Evolutionary conservation across 1,284 basidiomycete species (phyloP).

Genomic region (Stygiomarasmius scandens): DNA sequence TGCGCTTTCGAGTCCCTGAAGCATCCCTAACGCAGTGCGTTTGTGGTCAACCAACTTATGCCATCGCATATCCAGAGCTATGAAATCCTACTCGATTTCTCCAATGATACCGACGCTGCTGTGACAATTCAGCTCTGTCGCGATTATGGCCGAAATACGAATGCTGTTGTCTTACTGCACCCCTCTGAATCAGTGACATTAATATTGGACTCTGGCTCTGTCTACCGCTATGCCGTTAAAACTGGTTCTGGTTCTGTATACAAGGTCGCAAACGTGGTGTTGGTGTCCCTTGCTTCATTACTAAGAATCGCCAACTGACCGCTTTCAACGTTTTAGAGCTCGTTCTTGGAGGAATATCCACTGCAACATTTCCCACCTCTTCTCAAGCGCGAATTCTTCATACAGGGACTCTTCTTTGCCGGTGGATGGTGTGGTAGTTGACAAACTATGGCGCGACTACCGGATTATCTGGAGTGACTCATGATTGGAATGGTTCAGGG

Average conservation of each 20-base stretch:
- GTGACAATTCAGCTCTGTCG: conserved; percentile 65
- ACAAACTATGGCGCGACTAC: conserved; percentile 68
- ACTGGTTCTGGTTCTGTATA: conserved; percentile 34
- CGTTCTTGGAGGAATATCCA: conserved; percentile 67
- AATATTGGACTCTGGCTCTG: conserved; percentile 66
- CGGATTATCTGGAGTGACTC: conserved; percentile 37
- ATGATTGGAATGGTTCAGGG: neutral
- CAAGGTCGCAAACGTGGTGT: conserved; percentile 73
- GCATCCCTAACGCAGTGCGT: neutral
- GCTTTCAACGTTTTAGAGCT: conserved; percentile 42
- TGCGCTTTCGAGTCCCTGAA: neutral
- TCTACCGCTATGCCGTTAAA: conserved; percentile 71
- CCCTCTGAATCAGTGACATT: conserved; percentile 67
- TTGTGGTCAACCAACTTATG: conserved; percentile 26
- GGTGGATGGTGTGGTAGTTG: conserved; percentile 61
- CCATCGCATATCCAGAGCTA: conserved; percentile 51
- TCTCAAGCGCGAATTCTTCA: conserved; percentile 41
- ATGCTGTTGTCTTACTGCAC: conserved; percentile 57
- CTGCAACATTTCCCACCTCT: conserved; percentile 63
- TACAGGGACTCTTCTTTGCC: conserved; percentile 32
- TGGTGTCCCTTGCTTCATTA: conserved; percentile 29
- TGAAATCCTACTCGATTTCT: conserved; percentile 68
- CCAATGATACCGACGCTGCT: conserved; percentile 67
- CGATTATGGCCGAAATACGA: conserved; percentile 61
- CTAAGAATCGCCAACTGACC: neutral